A percentile compares a stretch with the other conserved stretches of the same genome.
Conservation (phyloP, 176 grass and related monocot species). For the Panicum miliaceum region DNA sequence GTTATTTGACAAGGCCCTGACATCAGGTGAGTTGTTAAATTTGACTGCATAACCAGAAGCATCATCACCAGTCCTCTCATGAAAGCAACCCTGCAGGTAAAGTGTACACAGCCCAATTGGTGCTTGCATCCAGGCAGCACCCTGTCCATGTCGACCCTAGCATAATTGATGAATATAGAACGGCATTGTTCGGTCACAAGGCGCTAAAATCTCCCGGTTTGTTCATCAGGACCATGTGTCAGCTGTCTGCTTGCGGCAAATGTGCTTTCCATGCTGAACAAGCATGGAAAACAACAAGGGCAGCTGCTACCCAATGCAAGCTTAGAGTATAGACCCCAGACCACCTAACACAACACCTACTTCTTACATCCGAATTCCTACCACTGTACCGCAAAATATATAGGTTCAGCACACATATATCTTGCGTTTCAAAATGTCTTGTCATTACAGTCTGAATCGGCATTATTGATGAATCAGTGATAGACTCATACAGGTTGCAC, state of each 20-base stretch:
- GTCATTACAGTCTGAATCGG: constrained; percentile 1
- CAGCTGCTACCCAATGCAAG: constrained; percentile 35
- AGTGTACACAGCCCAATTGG: constrained; percentile 29
- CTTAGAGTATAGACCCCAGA: constrained; percentile 46
- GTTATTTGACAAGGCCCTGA: constrained; percentile 36
- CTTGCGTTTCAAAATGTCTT: background rate
- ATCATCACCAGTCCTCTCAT: constrained; percentile 16
- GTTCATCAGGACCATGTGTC: constrained; percentile 44
- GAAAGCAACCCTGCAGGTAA: constrained; percentile 34
- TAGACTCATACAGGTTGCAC: background rate
- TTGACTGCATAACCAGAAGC: constrained; percentile 41
- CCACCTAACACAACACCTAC: constrained; percentile 51
- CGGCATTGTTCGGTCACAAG: background rate
- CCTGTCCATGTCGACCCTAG: constrained; percentile 45
- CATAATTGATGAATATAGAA: constrained; percentile 38
- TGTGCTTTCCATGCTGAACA: constrained; percentile 43
- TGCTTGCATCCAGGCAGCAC: background rate
- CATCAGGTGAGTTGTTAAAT: constrained; percentile 45
- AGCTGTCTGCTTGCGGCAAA: constrained; percentile 26
- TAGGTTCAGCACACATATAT: background rate
- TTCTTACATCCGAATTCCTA: constrained; percentile 35
- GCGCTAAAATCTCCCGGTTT: constrained; percentile 16
- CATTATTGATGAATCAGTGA: constrained; percentile 3
- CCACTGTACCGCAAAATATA: constrained; percentile 30
- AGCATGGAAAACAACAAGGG: constrained; percentile 26